Evolutionary conservation across 179 eudicot species (phyloP).

Genomic region (Silene coronaria): DNA sequence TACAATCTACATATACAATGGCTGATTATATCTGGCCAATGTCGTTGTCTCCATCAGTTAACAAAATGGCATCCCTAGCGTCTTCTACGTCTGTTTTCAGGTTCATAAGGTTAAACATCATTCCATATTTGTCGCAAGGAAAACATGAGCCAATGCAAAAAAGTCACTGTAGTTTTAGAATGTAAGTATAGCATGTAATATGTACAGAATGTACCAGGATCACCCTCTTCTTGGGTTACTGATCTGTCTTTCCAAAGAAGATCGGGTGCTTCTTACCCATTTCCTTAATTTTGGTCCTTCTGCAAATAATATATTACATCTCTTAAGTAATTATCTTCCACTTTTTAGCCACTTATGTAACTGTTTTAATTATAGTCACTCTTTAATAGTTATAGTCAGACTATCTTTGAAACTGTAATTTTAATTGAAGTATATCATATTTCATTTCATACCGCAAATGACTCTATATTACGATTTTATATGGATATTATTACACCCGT

Average conservation of each 20-base stretch:
- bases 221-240: conserved; percentile 38
- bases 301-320: too few species aligned
- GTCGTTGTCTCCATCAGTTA: conserved; percentile 89
- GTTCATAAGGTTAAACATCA: conserved; percentile 6
- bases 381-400: too few species aligned
- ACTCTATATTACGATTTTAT: too few species aligned
- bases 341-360: too few species aligned
- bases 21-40: conserved; percentile 71
- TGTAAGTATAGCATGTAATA: background rate
- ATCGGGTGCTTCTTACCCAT: conserved; percentile 99
- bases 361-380: too few species aligned
- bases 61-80: conserved; percentile 70
- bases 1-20: too few species aligned
- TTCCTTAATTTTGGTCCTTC: conserved; percentile 95
- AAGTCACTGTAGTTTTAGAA: background rate
- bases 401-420: too few species aligned
- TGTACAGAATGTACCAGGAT: conserved; percentile 21
- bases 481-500: too few species aligned
- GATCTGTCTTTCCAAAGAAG: conserved; percentile 65
- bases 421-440: too few species aligned
- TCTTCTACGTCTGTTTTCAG: conserved; percentile 52
- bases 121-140: background rate
- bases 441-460: too few species aligned
- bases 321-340: too few species aligned
- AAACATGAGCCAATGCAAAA: background rate